Evolutionary conservation across 768 basidiomycete species (phyloP), one percentile per base, ranked within the genome.

Genomic region (Clitopilus passeckerianus): DNA sequence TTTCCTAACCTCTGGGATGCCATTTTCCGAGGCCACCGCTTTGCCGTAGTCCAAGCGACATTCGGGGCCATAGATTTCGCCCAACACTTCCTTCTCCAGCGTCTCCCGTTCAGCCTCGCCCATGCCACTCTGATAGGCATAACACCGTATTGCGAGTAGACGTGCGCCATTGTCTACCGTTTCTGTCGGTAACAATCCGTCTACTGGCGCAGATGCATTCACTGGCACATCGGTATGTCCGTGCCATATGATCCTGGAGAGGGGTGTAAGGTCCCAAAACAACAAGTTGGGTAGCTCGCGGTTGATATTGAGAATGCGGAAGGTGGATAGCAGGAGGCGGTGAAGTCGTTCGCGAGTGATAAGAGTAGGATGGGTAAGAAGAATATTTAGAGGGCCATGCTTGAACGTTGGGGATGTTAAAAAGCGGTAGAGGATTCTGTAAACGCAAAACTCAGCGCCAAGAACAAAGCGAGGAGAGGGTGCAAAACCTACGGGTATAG

Each of bases 241-340:
- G 1, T 74, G 72, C 75, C 77, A 80, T 6, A 80, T 77, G 22
- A 83, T 66, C 50, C 64, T 66, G 9, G 75, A 77, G 24, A 83
- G 67, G 10, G 86, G 81, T 62, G 86, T 80, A 22, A 86, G 73
- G 0, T 80, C 73, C 93, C 94, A 96, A 34, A 72, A 65, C n/a
- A 86, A 72, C 15, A 82, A 73, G 15, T 67, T 60, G 1, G 92
- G 87, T 18, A 95, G 78, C 61, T 84, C 75, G 15, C 86, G 85
- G 69, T 91, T 93, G 22, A 85, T 85, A 67, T 81, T 79, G 16
- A 95, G 77, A 54, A 96, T 80, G 37, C 95, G 87, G 67, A 90
- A 90, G 66, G 95, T 92, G 0, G 90, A 83, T 46, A 96, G 77
- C 33, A 97, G 80, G 0, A 90, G 70, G 54, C 77, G 77, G 22